Evolutionary conservation across 2,329 filamentous ascomycete species (phyloP), one percentile per base, ranked within the genome.

Genomic region (Fusarium liriodendri): DNA sequence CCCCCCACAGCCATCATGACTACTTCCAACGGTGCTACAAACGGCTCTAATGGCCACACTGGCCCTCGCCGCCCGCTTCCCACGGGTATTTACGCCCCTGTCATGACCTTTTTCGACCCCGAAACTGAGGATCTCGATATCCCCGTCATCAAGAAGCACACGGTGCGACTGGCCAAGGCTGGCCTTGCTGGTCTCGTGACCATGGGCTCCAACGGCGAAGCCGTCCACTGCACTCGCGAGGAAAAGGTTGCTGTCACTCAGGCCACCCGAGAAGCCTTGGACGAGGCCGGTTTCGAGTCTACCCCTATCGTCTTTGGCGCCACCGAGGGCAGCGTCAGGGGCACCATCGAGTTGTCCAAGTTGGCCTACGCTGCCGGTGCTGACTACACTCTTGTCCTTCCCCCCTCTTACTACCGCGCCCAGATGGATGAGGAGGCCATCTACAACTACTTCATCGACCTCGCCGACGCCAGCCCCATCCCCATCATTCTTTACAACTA

Each of bases 401-500:
- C 94, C 0, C 94, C 95, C 0, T 93, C 91, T 72, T 97, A 97
- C 86, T 97, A 95, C 88, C 91, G 93, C 66, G 88, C 89, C 62
- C 92, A 93, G 76, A 92, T 94, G 82, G 92, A 94, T 80, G 93
- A 95, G 77, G 88, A 91, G 60, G 89, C 93, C 69, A 87, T 97
- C 67, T 89, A 91, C 79, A 89, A 92, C 76, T 95, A 93, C 85
- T 95, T 92, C 85, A 89, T 86, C 64, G 88, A 89, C 65, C 93
- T 97, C 6, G 95, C 95, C 57, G 93, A 96, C 81, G 87, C 83
- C 42, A 94, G 91, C 60, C 92, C 94, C 6, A 84, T 97, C 10
- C 94, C 94, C n/a, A 82, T 97, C 64, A 89, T 97, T 73, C 86
- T 97, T 57, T 97, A 97, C 89, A 97, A 97, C 87, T 97, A 97